Evolutionary conservation across 768 basidiomycete genomes (phyloP), one percentile per base, ranked within the genome.

Genomic region (Tricholoma bakamatsutake): DNA sequence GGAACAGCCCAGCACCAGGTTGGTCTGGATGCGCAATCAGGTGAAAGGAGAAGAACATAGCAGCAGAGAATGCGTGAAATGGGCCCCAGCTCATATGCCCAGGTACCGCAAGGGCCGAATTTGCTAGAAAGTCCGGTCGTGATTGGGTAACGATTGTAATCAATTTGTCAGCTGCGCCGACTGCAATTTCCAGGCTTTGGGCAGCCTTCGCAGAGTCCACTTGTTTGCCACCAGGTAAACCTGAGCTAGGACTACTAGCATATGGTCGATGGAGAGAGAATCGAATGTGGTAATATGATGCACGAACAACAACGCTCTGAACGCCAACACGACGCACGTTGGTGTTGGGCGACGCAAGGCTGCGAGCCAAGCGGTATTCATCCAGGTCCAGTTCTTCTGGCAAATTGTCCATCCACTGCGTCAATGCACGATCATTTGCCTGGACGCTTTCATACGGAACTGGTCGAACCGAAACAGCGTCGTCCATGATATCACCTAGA

Each of bases 21-120:
- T 90, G 88, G 58, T 88, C 87, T 50, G 88, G 86, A 62, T 88
- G 85, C 34, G 84, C 80, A 62, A 91, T 85, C 49, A 92, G 79
- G 63, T 92, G 89, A 72, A 91, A 91, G n/a, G 88, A 87, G 79
- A 92, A 90, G 72, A 92, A 92, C 85, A 92, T 90, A 49, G 88
- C 88, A 17, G 90, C 88, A 48, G 85, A 85, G 74, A 92, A 92
- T 61, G 86, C 82, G 64, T 93, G 89, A 72, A 87, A 88, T 0
- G 89, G 87, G 4, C 85, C 85, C 84, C 88, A 90, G 61, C 83
- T 84, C 80, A 92, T 84, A 69, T 93, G 90, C 2, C 87, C 88
- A 33, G 88, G 88, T 7, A 90, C 86, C 8, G 86, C 81, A 57
- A 85, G 71, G 15, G 85, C 79, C 12, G 81, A 79, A 53, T 83